A percentile compares a stretch with the other conserved stretches of the same genome.
Evolutionary conservation across 805 yeast genomes (phyloP).

Genomic region (Trichomonascus vanleenenianus): DNA sequence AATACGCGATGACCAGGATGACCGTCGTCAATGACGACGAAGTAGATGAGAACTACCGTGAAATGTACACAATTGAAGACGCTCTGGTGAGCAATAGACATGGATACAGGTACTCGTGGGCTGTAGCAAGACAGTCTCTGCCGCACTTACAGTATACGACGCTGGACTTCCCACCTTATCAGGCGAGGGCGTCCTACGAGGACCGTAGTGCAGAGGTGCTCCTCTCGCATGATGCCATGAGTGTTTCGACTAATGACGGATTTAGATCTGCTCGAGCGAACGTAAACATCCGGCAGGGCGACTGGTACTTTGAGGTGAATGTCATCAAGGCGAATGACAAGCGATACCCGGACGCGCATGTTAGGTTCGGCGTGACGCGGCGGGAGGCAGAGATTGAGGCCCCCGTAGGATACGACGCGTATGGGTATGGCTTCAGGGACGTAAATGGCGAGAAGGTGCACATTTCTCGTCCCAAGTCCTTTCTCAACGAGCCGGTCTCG

Average conservation of each 20-base stretch:
- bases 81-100: constrained; percentile 57
- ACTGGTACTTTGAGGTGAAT: constrained; percentile 70
- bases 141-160: constrained; percentile 54
- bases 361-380: constrained; percentile 75
- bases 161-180: constrained; percentile 64
- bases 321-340: constrained; percentile 36
- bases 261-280: constrained; percentile 77
- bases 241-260: constrained; percentile 57
- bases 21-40: background rate
- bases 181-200: constrained; percentile 49
- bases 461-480: constrained; percentile 55
- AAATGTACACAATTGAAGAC: constrained; percentile 48
- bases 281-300: constrained; percentile 69
- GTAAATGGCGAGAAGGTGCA: constrained; percentile 68
- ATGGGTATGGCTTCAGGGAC: constrained; percentile 88
- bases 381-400: constrained; percentile 87
- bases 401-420: constrained; percentile 93
- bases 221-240: constrained; percentile 30
- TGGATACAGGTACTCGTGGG: constrained; percentile 74
- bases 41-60: background rate
- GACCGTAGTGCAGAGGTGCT: constrained; percentile 60
- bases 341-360: constrained; percentile 39
- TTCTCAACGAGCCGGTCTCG: constrained; percentile 48
- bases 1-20: background rate
- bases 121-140: constrained; percentile 55